Conservation (phyloP, 805 yeast genomes). For the Jamesozyma lodderae region DNA sequence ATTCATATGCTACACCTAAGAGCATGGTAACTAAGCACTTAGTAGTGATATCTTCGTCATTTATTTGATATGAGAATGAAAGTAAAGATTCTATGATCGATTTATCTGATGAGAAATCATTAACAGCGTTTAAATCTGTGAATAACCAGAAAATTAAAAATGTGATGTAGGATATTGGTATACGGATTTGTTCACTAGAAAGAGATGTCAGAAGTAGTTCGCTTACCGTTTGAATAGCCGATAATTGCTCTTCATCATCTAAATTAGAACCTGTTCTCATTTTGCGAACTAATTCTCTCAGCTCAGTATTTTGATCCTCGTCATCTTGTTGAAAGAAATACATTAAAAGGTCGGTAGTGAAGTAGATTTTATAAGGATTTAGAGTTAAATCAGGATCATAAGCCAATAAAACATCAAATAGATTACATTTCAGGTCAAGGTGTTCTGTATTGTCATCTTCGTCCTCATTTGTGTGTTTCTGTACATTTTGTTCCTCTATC, state of each 20-base stretch:
- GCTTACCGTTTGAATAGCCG: constrained; percentile 65
- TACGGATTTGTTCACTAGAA: constrained; percentile 58
- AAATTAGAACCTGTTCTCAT: constrained; percentile 45
- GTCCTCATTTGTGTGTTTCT: background rate
- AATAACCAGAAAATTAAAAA: constrained; percentile 66
- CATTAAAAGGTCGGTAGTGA: constrained; percentile 59
- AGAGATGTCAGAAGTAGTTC: constrained; percentile 64
- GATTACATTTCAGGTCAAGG: constrained; percentile 34
- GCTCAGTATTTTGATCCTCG: constrained; percentile 44
- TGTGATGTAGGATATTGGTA: constrained; percentile 69
- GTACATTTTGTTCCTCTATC: constrained; percentile 5
- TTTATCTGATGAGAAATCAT: constrained; percentile 62
- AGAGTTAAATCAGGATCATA: constrained; percentile 63
- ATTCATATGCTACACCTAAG: constrained; percentile 74
- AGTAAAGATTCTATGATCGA: constrained; percentile 60
- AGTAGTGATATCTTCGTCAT: constrained; percentile 45
- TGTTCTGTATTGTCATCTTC: constrained; percentile 23
- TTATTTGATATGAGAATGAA: constrained; percentile 48
- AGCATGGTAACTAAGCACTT: constrained; percentile 68
- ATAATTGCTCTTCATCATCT: constrained; percentile 47
- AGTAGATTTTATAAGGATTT: constrained; percentile 86
- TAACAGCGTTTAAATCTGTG: constrained; percentile 66
- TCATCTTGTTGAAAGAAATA: constrained; percentile 38
- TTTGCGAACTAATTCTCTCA: constrained; percentile 39
- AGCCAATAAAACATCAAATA: constrained; percentile 63